Conservation (phyloP, 495 filamentous ascomycete genomes). For the Penicillium verhagenii region DNA sequence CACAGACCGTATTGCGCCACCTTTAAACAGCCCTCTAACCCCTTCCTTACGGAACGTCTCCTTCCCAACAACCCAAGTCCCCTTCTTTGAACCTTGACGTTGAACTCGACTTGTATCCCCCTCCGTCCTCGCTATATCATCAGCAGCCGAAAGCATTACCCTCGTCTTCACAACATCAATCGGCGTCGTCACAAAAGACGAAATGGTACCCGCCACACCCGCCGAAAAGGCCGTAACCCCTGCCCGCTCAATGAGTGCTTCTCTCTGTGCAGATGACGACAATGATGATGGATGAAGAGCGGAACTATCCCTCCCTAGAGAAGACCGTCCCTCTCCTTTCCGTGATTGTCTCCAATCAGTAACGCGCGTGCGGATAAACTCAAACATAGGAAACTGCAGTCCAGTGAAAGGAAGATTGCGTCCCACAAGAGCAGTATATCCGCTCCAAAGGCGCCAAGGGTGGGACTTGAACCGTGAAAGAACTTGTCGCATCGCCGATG, state of each 20-base stretch:
- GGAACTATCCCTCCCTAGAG: not conserved
- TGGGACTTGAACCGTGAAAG: constrained; percentile 52
- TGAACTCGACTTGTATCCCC: not conserved
- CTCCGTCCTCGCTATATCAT: constrained; percentile 8
- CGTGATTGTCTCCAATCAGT: constrained; percentile 30
- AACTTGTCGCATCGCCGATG: constrained; percentile 48
- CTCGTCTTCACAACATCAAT: constrained; percentile 83
- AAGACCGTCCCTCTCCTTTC: constrained; percentile 7
- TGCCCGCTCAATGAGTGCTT: constrained; percentile 45
- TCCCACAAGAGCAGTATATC: constrained; percentile 75
- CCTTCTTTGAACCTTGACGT: constrained; percentile 21
- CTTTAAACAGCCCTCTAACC: constrained; percentile 70
- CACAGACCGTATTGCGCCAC: constrained; percentile 67
- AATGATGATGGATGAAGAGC: no score
- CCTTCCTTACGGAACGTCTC: constrained; percentile 64
- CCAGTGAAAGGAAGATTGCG: constrained; percentile 85
- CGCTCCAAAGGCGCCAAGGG: constrained; percentile 66
- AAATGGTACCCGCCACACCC: constrained; percentile 63
- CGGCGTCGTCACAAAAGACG: constrained; percentile 73
- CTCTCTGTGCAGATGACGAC: constrained; percentile 7
- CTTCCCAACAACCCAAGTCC: constrained; percentile 54
- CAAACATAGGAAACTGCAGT: constrained; percentile 85
- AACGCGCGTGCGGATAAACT: constrained; percentile 54
- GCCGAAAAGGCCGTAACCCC: constrained; percentile 69
- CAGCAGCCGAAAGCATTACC: constrained; percentile 61